phyloP scores from a whole-genome alignment of 2,329 filamentous ascomycete genomes.

The Aschersonia sp. region DNA sequence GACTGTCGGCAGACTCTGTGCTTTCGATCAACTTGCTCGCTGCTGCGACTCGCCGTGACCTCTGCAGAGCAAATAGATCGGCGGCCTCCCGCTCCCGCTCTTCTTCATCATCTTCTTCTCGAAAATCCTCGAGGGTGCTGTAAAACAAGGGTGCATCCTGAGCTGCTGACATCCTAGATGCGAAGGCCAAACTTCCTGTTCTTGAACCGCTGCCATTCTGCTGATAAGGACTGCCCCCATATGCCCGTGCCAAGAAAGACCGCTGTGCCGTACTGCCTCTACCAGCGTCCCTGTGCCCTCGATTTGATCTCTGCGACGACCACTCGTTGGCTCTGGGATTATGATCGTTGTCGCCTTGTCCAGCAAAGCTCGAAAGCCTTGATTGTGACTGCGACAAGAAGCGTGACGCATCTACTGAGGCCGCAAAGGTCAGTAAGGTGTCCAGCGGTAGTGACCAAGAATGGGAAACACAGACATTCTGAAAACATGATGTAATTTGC shows the following conservation, averaged over 20 bases:
- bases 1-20: slow-evolving; percentile 46
- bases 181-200: slow-evolving; percentile 59
- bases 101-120: slow-evolving; percentile 85
- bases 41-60: slow-evolving; percentile 78
- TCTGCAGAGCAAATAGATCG: slow-evolving; percentile 85
- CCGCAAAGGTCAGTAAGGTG: neutral
- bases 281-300: slow-evolving; percentile 16
- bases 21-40: slow-evolving; percentile 75
- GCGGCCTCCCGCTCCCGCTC: slow-evolving; percentile 83
- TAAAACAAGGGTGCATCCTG: slow-evolving; percentile 90
- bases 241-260: slow-evolving; percentile 28
- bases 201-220: slow-evolving; percentile 59
- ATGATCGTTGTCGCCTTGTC: slow-evolving; percentile 37
- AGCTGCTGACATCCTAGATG: slow-evolving; percentile 55
- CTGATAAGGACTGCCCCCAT: slow-evolving; percentile 66
- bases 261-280: slow-evolving; percentile 18
- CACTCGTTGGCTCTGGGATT: slow-evolving; percentile 16
- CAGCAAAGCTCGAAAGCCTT: slow-evolving; percentile 56
- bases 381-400: slow-evolving; percentile 97
- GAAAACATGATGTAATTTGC: slow-evolving; percentile 34
- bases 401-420: slow-evolving; percentile 70
- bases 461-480: slow-evolving; percentile 54
- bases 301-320: slow-evolving; percentile 16
- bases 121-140: slow-evolving; percentile 77
- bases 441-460: neutral